Percentiles rank a stretch among this genome's conserved stretches.
Evolutionary conservation across 768 basidiomycete species (phyloP).

Genomic region (Xerocomellus dryophilus): DNA sequence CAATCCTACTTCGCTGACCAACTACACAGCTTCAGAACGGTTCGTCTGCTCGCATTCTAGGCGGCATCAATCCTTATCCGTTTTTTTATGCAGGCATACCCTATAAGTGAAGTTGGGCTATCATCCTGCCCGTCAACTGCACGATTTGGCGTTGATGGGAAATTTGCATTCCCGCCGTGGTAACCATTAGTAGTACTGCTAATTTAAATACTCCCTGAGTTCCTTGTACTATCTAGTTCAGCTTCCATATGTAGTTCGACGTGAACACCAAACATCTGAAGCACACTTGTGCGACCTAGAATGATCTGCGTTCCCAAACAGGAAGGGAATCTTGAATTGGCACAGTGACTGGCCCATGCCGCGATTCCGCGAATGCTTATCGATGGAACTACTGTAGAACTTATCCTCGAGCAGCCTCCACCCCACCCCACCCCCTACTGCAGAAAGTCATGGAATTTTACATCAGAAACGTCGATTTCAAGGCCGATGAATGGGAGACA

Average conservation of each 20-base stretch:
- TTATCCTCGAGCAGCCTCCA: neutral
- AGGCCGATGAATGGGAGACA: conserved; percentile 52
- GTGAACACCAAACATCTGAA: too few species aligned
- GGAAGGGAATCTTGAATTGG: neutral
- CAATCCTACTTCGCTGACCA: conserved; percentile 3
- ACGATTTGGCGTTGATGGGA: neutral
- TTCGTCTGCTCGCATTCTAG: conserved; percentile 18
- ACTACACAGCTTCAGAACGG: conserved; percentile 47
- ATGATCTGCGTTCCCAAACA: conserved; percentile 11
- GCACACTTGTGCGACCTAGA: neutral
- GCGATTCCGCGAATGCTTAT: neutral
- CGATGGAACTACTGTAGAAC: conserved; percentile 4
- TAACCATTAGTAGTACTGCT: neutral
- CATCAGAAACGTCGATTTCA: conserved; percentile 32
- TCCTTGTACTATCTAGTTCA: conserved; percentile 1
- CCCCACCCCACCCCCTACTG: neutral
- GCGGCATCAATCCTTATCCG: neutral
- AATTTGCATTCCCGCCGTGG: neutral
- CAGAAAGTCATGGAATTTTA: conserved; percentile 37
- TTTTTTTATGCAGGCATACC: conserved; percentile 27
- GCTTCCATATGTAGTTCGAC: neutral
- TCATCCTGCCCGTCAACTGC: neutral
- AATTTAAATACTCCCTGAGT: neutral
- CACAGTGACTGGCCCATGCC: neutral
- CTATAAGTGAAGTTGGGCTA: conserved; percentile 20